Percentiles rank a stretch among this genome's conserved stretches.
phyloP scores from a whole-genome alignment of 192 early-diverging fungal species.

The Piromyces finnis region DNA sequence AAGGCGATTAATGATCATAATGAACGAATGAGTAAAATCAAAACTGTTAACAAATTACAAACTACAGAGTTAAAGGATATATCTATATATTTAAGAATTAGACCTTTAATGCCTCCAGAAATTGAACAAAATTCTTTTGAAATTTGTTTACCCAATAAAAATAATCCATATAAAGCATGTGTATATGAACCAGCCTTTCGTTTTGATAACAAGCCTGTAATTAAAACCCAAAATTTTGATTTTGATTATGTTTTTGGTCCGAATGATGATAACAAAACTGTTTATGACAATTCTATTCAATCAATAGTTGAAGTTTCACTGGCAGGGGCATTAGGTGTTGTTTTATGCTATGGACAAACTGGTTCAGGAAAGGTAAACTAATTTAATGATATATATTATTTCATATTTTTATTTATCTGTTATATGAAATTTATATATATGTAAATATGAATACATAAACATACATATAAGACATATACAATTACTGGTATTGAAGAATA shows the following conservation, averaged over 20 bases:
- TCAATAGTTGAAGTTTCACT: not conserved
- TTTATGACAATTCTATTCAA: not conserved
- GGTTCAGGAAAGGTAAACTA: slow-evolving; percentile 16
- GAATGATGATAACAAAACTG: not conserved
- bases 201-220: not conserved
- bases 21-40: not conserved
- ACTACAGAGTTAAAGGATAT: not conserved
- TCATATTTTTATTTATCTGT: no score
- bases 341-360: slow-evolving; percentile 31
- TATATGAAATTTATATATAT: no score
- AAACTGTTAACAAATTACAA: not conserved
- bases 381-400: no score
- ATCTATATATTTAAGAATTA: not conserved
- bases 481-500: slow-evolving; percentile 19
- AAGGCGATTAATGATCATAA: not conserved
- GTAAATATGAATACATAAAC: no score
- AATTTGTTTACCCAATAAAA: not conserved
- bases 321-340: slow-evolving; percentile 4
- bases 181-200: not conserved
- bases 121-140: not conserved
- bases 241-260: not conserved
- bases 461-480: slow-evolving; percentile 31
- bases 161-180: not conserved
- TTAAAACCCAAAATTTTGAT: not conserved
- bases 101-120: not conserved